Evolutionary conservation across 2,329 filamentous ascomycete species (phyloP), one percentile per base, ranked within the genome.

Genomic region (Arachnopeziza araneosa): DNA sequence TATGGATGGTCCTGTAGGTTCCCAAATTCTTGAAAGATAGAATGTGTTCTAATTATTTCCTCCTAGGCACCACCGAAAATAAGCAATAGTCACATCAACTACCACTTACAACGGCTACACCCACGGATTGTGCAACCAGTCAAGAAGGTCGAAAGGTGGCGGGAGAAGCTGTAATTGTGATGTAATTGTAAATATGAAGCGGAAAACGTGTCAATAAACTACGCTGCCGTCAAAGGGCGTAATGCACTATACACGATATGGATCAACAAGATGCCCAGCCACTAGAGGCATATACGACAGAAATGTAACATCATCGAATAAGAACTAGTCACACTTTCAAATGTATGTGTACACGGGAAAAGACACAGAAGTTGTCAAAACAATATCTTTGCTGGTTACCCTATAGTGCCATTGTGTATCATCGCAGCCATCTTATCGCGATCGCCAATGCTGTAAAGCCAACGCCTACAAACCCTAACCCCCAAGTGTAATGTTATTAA

Each of bases 91-190:
- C 74, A 76, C 65, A 92, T 98, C 83, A 98, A 98, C 78, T 93
- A 93, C 80, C 93, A 97, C 74, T 79, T 98, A 51, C 83, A 84
- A 66, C 85, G 95, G 70, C 83, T 90, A 78, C 89, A 88, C 69
- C 85, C 86, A 17, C 85, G 87, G 73, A 79, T 96, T 79, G 83
- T 87, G 77, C 82, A 88, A 70, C 82, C 86, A 66, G 78, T 86
- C 83, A 84, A 93, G 76, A 82, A 80, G 75, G 83, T 44, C 36
- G 36, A 44, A 17, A 44, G 36, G 12, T 44, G 36, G 36, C 36
- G 17, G 36, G 36, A 44, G 36, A 44, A 44, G 36, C 36, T 44
- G 36, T 44, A 44, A 19, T 44, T 44, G 36, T 5, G 36, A 7
- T 7, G 12, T 14, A 44, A 12, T 3, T 44, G 36, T 44, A 44